A percentile compares a stretch with the other conserved stretches of the same genome.
Conservation (phyloP, 176 grass and related monocot species). For the Elaeis guineensis region DNA sequence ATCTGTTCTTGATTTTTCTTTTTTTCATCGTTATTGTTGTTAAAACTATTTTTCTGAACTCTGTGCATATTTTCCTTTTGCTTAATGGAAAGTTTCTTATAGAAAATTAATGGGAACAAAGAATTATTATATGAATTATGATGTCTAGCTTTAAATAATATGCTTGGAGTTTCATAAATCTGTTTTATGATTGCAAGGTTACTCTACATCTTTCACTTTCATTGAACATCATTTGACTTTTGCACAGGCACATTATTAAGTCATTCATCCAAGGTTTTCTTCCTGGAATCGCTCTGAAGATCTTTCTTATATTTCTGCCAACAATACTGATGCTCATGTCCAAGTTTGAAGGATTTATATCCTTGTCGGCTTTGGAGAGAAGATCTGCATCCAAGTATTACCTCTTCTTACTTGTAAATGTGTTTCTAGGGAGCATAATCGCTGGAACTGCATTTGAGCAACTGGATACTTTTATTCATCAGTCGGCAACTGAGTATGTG, state of each 20-base stretch:
- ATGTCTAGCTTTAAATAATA: no score
- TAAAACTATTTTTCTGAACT: no score
- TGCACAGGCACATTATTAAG: slow-evolving; percentile 43
- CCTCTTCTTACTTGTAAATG: slow-evolving; percentile 84
- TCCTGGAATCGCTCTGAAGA: slow-evolving; percentile 94
- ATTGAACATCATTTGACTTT: neutral
- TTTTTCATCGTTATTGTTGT: no score
- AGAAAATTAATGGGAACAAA: no score
- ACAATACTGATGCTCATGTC: slow-evolving; percentile 99
- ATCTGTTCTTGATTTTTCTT: no score
- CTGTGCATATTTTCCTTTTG: no score
- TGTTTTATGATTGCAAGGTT: no score
- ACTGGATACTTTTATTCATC: slow-evolving; percentile 60
- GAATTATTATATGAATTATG: no score
- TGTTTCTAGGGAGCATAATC: slow-evolving; percentile 75
- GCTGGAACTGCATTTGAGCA: slow-evolving; percentile 83
- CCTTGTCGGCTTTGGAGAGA: slow-evolving; percentile 74
- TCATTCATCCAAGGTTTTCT: slow-evolving; percentile 98
- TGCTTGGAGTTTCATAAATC: no score
- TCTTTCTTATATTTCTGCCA: slow-evolving; percentile 94
- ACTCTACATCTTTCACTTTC: neutral
- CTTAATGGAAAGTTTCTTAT: no score
- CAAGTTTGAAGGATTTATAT: slow-evolving; percentile 80
- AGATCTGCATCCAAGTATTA: slow-evolving; percentile 87
- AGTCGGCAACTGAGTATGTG: slow-evolving; percentile 86